phyloP scores from a whole-genome alignment of 345 rosid genomes.

The Punica granatum region DNA sequence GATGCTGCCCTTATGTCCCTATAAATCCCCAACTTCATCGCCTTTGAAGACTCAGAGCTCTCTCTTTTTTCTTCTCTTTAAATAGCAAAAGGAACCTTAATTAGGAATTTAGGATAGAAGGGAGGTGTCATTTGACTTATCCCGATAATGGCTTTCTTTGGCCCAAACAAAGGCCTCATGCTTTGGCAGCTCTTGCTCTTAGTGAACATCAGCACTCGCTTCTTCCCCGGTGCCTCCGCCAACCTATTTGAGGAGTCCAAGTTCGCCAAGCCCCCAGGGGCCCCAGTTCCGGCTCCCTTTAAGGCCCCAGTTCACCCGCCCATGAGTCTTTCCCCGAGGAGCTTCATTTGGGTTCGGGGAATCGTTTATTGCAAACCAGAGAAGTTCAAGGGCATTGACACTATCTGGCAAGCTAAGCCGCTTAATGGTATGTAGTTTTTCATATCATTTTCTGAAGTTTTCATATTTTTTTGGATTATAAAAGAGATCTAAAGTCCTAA shows the following conservation, averaged over 20 bases:
- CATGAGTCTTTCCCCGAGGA: constrained; percentile 22
- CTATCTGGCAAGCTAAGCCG: constrained; percentile 55
- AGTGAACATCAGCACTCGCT: constrained; percentile 11
- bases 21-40: background rate
- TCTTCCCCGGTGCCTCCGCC: constrained; percentile 6
- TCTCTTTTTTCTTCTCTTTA: background rate
- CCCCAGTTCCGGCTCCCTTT: constrained; percentile 3
- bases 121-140: background rate
- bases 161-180: constrained; percentile 25
- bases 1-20: background rate
- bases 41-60: background rate
- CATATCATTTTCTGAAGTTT: background rate
- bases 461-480: no score
- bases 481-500: no score
- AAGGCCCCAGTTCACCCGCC: background rate
- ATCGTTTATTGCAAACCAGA: constrained; percentile 78
- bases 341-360: constrained; percentile 60
- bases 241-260: background rate
- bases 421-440: constrained; percentile 39
- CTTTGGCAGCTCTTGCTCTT: constrained; percentile 24
- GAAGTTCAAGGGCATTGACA: constrained; percentile 41
- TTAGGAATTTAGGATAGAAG: background rate
- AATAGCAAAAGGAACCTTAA: background rate
- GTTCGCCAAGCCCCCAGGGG: constrained; percentile 23
- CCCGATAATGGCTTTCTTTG: constrained; percentile 17